Evolutionary conservation across 768 basidiomycete species (phyloP).

Genomic region (Ephemerocybe angulata): DNA sequence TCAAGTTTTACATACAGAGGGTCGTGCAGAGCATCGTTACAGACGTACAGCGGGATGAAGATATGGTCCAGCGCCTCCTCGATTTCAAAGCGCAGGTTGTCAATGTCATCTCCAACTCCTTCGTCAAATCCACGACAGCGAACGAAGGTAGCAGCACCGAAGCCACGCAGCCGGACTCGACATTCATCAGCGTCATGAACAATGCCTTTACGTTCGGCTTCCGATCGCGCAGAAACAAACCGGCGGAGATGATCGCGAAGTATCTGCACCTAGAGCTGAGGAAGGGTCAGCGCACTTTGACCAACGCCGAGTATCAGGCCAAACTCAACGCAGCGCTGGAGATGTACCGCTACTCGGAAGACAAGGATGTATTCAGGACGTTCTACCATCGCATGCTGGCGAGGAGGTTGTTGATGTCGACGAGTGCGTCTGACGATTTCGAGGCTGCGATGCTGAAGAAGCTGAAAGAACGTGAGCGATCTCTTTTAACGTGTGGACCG

Average conservation of each 20-base stretch:
- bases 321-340: slow-evolving; percentile 63
- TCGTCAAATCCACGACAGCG: slow-evolving; percentile 28
- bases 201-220: slow-evolving; percentile 76
- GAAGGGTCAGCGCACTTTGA: slow-evolving; percentile 70
- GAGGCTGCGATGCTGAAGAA: slow-evolving; percentile 83
- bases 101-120: slow-evolving; percentile 44
- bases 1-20: slow-evolving; percentile 48
- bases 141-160: not conserved
- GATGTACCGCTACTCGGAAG: slow-evolving; percentile 83
- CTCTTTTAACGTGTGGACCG: not conserved
- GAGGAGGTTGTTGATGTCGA: slow-evolving; percentile 81
- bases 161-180: slow-evolving; percentile 40
- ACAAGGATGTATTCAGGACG: slow-evolving; percentile 90
- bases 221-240: slow-evolving; percentile 72
- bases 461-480: slow-evolving; percentile 64
- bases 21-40: slow-evolving; percentile 64
- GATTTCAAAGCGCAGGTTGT: slow-evolving; percentile 62
- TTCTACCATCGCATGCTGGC: slow-evolving; percentile 88
- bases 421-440: slow-evolving; percentile 82
- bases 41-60: slow-evolving; percentile 59
- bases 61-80: slow-evolving; percentile 74
- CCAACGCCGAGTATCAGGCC: slow-evolving; percentile 59
- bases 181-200: slow-evolving; percentile 62
- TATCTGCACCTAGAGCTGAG: slow-evolving; percentile 86
- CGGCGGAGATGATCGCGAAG: slow-evolving; percentile 92